Base-by-base conservation (phyloP, 768 basidiomycete genomes). In the Ramaria sp. region DNA sequence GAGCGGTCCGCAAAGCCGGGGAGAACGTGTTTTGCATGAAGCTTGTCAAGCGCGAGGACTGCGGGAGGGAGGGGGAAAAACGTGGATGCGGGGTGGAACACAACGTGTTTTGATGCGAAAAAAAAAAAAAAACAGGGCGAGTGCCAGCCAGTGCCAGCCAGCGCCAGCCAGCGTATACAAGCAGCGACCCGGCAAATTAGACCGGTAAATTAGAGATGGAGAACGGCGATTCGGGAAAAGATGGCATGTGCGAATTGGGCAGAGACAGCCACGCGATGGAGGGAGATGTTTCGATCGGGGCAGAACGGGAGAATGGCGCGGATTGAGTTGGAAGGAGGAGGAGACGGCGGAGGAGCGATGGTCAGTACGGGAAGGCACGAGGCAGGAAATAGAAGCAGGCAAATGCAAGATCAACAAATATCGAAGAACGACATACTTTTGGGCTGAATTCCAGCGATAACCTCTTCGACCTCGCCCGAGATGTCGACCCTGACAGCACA, bases 1-100 rank as follows among this genome's bases (percentile, higher is more conserved):
- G 87, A 75, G 50, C 96, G 86, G 78, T 99, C 96, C 65, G 91
- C 79, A 67, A 99, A 99, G 0, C 94, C 95, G 60, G 96, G 96
- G 5, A 99, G 78, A 55, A 85, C 86, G 67, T 96, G 94, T 66
- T 89, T 96, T 60, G 95, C 89, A 61, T 99, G 95, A 4, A 99
- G 81, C 67, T 88, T 96, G 68, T 98, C 96, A 38, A 99, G 82
- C 6, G 79, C 70, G n/a, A 74, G 69, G 64, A 98, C 96, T 98
- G 12, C 16, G 25, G 34, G 13, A 22, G 8, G n/a, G 32, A 34
- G 27, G 16, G 42, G 13, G 45, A n/a, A 18, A 13, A 44, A 30
- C 38, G 28, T 10, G 39, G 27, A 18, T 7, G 42, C 49, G 22
- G 34, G 10, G 39, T 22, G 22, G 20, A 12, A 24, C n/a, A n/a